Conservation (phyloP, 2,329 filamentous ascomycete species). For the Trichoderma cornu-damae region DNA sequence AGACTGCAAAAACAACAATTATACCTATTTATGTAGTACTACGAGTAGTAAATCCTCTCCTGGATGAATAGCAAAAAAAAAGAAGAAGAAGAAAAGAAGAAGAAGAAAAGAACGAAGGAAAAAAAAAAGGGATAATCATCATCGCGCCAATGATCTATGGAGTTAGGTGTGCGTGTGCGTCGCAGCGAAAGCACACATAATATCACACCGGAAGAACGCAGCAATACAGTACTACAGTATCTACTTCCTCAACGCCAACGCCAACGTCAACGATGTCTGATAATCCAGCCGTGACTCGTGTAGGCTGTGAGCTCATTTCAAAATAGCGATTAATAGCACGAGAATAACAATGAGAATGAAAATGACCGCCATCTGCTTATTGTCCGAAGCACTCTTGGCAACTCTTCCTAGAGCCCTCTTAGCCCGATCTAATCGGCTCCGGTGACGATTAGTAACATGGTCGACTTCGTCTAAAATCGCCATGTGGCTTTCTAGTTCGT, state of each 20-base stretch:
- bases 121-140: neutral
- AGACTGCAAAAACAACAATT: constrained; percentile 11
- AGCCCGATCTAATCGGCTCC: constrained; percentile 69
- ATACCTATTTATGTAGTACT: constrained; percentile 12
- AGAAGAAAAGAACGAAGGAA: neutral
- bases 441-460: constrained; percentile 73
- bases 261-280: neutral
- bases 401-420: constrained; percentile 66
- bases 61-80: neutral
- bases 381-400: constrained; percentile 69
- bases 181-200: neutral
- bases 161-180: neutral
- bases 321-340: constrained; percentile 72
- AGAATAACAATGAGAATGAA: constrained; percentile 78
- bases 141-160: neutral
- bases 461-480: constrained; percentile 87
- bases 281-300: neutral
- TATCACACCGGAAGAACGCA: neutral
- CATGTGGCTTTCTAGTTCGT: constrained; percentile 89
- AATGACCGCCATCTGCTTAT: constrained; percentile 79
- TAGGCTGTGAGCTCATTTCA: constrained; percentile 52
- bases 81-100: neutral
- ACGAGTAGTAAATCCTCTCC: neutral
- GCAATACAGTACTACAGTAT: neutral
- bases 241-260: constrained; percentile 9